Base-by-base conservation (phyloP, 2,329 filamentous ascomycete genomes). In the Leptodontidium sp. region DNA sequence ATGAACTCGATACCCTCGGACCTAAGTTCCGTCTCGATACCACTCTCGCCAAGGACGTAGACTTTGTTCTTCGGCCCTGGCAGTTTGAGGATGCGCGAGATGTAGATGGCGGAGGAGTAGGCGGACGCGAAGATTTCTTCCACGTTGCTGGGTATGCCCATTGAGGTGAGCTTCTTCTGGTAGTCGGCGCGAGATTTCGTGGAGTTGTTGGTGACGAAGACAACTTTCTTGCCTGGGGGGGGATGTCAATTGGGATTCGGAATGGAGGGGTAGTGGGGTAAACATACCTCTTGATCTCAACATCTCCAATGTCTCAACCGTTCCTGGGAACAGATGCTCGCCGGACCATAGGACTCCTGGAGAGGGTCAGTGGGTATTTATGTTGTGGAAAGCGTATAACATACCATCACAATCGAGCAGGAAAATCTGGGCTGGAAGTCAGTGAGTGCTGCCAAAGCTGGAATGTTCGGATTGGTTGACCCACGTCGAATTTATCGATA, bases 121-220 rank as follows among this genome's bases (percentile, higher is more conserved):
- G 94, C 92, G 9, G 95, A 78, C 70, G 93, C 94, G 79, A 99
- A 99, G 74, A 99, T 92, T 83, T 99, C 96, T 78, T 98, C 93
- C 53, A 91, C 88, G 68, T 88, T 85, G 75, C 89, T 90, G 1
- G 91, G 90, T 76, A 99, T 97, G 58, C 91, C 92, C 79, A 98
- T 86, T 65, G 83, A 83, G 58, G 91, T 88, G 69, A 99, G 90
- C 79, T 98, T 99, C 84, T 95, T 93, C 80, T 92, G 91, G 82
- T 99, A 99, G 79, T 98, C 94, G 61, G 87, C 84, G 67, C 96
- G 91, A 12, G 95, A 97, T 80, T 99, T 99, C 67, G 96, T 98
- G 78, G 94, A 98, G 84, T 99, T 99, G 84, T 99, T 99, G 50
- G 96, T 99, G 64, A 99, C 96, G 78, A 99, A 99, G 65, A 99